Evolutionary conservation across 371 early-diverging fungal species (phyloP).

Genomic region (Batrachochytrium dendrobatidis): DNA sequence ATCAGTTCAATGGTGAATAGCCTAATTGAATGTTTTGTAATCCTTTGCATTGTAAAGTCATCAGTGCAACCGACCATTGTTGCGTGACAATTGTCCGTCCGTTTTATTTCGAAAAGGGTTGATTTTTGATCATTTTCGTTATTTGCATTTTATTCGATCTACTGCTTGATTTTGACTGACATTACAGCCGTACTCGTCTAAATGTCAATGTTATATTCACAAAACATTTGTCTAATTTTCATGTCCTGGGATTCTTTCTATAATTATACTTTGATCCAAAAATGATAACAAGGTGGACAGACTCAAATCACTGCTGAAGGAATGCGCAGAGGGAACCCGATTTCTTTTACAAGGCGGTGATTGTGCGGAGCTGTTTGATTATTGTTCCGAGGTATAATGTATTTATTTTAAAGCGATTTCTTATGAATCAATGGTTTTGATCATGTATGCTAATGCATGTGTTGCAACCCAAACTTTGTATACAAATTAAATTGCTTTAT

Average conservation of each 20-base stretch:
- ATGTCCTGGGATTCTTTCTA: too few species aligned
- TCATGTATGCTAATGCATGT: not conserved
- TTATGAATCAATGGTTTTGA: not conserved
- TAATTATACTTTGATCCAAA: too few species aligned
- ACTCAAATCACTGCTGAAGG: slow-evolving; percentile 73
- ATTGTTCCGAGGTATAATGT: slow-evolving; percentile 70
- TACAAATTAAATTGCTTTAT: not conserved
- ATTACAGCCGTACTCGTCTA: too few species aligned
- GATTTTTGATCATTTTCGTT: too few species aligned
- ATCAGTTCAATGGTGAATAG: not conserved
- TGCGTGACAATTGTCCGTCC: too few species aligned
- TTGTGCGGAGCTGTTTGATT: slow-evolving; percentile 96
- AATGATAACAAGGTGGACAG: slow-evolving; percentile 81
- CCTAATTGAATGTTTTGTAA: not conserved
- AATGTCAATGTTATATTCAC: too few species aligned
- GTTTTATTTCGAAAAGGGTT: too few species aligned
- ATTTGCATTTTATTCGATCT: too few species aligned
- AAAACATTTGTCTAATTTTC: too few species aligned
- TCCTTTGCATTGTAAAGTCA: not conserved
- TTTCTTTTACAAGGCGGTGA: slow-evolving; percentile 96
- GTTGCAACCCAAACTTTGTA: not conserved
- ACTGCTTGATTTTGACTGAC: too few species aligned
- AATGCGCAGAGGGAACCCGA: slow-evolving; percentile 83
- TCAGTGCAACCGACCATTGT: not conserved
- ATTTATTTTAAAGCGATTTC: not conserved